These are phyloP conservation scores for Rickenella mellea DNA, from an alignment of 768 basidiomycete species.

Conservation along the genomic window DNA sequence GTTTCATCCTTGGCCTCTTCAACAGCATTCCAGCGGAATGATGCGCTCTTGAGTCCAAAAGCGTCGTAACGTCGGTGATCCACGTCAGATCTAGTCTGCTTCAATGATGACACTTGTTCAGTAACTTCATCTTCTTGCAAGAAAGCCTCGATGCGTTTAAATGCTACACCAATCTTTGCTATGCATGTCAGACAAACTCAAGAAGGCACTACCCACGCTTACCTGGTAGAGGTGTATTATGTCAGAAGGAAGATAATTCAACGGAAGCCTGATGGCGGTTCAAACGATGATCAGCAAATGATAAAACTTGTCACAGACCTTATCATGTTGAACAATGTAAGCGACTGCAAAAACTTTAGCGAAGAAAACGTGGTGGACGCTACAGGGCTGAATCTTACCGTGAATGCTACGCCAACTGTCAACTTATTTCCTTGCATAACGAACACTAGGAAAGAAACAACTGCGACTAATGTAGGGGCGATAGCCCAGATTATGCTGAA, in stretches of 20 bases:
- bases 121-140: slow-evolving; percentile 64
- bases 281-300: slow-evolving; percentile 62
- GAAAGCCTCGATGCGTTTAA: slow-evolving; percentile 62
- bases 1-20: slow-evolving; percentile 16
- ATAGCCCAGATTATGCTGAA: slow-evolving; percentile 66
- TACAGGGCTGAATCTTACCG: slow-evolving; percentile 24
- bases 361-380: too few species aligned
- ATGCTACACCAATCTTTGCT: slow-evolving; percentile 47
- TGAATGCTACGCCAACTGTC: slow-evolving; percentile 76
- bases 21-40: slow-evolving; percentile 55
- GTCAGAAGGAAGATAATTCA: slow-evolving; percentile 75
- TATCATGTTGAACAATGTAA: background rate
- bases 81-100: slow-evolving; percentile 24
- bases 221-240: slow-evolving; percentile 67
- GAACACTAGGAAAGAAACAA: slow-evolving; percentile 72
- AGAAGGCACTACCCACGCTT: too few species aligned
- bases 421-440: slow-evolving; percentile 66
- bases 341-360: too few species aligned
- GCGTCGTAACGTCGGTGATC: slow-evolving; percentile 26
- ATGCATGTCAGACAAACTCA: too few species aligned
- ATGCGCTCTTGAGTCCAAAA: slow-evolving; percentile 49
- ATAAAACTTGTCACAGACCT: background rate
- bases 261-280: slow-evolving; percentile 72
- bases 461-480: slow-evolving; percentile 72
- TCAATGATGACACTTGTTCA: slow-evolving; percentile 54